These are phyloP conservation scores for Porogramme epimiltina DNA, from an alignment of 1,284 basidiomycete species.

Conservation along the genomic window DNA sequence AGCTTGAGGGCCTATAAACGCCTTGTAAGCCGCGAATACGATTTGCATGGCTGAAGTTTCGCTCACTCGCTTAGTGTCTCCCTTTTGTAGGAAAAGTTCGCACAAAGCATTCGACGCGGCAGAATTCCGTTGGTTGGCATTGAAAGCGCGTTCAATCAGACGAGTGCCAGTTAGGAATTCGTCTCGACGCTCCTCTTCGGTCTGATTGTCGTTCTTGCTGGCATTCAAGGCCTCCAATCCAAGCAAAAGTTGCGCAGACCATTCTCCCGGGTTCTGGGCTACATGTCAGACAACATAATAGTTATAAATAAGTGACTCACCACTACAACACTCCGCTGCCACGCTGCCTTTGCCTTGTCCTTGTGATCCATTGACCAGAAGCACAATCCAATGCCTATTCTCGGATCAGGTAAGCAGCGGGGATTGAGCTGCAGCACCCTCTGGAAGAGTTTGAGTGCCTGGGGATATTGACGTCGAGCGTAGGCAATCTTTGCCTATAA, in stretches of 20 bases:
- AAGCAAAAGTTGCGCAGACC: conserved; percentile 78
- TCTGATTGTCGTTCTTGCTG: conserved; percentile 65
- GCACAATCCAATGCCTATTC: conserved; percentile 92
- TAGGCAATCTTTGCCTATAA: conserved; percentile 81
- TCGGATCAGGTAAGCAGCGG: conserved; percentile 81
- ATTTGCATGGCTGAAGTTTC: background rate
- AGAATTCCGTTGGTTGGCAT: conserved; percentile 73
- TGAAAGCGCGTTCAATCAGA: conserved; percentile 73
- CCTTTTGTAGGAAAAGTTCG: conserved; percentile 72
- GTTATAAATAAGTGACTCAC: conserved; percentile 45
- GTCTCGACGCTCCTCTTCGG: conserved; percentile 61
- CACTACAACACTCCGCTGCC: conserved; percentile 84
- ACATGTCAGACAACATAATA: background rate
- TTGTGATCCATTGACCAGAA: conserved; percentile 86
- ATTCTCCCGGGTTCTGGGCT: conserved; percentile 73
- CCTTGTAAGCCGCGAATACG: conserved; percentile 4
- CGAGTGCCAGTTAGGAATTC: conserved; percentile 65
- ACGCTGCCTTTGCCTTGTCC: conserved; percentile 78
- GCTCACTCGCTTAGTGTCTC: conserved; percentile 54
- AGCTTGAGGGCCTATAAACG: conserved; percentile 76
- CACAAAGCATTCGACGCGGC: conserved; percentile 79
- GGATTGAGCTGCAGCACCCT: conserved; percentile 79
- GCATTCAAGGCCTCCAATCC: conserved; percentile 83
- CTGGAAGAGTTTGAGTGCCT: conserved; percentile 84
- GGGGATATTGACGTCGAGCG: conserved; percentile 73